Percentiles rank a stretch among this genome's conserved stretches.
These are phyloP conservation scores for Rhodamnia argentea DNA, from an alignment of 345 rosid genomes.

Conservation along the genomic window DNA sequence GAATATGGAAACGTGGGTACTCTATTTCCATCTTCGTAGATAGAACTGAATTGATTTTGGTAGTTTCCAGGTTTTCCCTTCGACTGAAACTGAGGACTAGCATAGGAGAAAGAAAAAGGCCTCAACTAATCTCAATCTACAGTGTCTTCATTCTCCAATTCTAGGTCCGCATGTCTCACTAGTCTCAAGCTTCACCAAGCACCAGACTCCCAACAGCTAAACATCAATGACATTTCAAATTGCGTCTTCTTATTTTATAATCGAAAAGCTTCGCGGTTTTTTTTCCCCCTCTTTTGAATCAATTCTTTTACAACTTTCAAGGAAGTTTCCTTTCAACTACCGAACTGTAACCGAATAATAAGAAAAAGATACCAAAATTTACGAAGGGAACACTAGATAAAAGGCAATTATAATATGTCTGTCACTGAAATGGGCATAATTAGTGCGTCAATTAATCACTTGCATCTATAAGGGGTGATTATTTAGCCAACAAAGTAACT, in stretches of 20 bases:
- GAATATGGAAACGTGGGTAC: background rate
- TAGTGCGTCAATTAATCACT: background rate
- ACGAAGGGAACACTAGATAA: background rate
- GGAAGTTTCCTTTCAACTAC: background rate
- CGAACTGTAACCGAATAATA: background rate
- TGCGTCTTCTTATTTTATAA: background rate
- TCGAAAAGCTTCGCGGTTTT: background rate
- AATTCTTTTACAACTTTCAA: background rate
- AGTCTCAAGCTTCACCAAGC: background rate
- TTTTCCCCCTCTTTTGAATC: background rate
- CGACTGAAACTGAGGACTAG: background rate
- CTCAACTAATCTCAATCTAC: background rate
- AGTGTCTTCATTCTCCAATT: background rate
- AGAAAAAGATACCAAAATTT: background rate
- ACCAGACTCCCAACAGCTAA: background rate
- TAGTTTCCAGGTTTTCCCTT: background rate
- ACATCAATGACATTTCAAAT: background rate
- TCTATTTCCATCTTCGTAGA: background rate
- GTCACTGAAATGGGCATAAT: background rate
- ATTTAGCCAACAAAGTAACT: background rate
- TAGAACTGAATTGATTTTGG: background rate
- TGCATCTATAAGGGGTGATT: background rate
- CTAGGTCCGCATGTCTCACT: background rate
- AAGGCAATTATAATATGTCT: background rate
- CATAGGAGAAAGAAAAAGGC: background rate